phyloP scores from a whole-genome alignment of 78 protist genomes.

The Dictyostelium purpureum region DNA sequence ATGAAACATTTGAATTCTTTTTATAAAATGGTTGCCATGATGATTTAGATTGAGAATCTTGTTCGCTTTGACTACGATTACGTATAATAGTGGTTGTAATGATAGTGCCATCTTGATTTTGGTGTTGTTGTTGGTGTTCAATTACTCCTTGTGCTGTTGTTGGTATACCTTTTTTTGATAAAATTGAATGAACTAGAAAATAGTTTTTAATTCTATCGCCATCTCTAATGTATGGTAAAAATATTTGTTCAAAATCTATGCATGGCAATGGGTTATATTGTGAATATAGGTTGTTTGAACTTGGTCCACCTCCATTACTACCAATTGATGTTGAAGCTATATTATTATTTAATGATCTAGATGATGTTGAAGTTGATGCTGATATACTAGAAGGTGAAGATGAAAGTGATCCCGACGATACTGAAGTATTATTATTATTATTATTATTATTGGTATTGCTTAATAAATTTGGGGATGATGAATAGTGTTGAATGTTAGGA shows the following conservation, averaged over 20 bases:
- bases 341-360: too few relatives aligned
- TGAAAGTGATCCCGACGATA: background rate
- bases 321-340: background rate
- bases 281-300: background rate
- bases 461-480: background rate
- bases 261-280: slow-evolving; percentile 15
- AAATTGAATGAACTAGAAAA: slow-evolving; percentile 19
- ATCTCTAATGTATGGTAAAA: background rate
- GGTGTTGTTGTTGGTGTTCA: background rate
- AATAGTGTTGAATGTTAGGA: background rate
- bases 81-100: background rate
- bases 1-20: slow-evolving; percentile 30
- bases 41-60: background rate
- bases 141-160: background rate
- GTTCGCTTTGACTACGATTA: background rate
- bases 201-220: slow-evolving; percentile 10
- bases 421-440: background rate
- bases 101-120: background rate
- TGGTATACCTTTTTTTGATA: background rate
- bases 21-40: slow-evolving; percentile 66
- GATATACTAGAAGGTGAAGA: background rate
- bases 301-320: background rate
- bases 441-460: background rate
- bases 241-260: slow-evolving; percentile 42
- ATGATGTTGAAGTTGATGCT: background rate